Conservation (phyloP, 352 stramenopile genomes). For the Phytopythium oedochilum region DNA sequence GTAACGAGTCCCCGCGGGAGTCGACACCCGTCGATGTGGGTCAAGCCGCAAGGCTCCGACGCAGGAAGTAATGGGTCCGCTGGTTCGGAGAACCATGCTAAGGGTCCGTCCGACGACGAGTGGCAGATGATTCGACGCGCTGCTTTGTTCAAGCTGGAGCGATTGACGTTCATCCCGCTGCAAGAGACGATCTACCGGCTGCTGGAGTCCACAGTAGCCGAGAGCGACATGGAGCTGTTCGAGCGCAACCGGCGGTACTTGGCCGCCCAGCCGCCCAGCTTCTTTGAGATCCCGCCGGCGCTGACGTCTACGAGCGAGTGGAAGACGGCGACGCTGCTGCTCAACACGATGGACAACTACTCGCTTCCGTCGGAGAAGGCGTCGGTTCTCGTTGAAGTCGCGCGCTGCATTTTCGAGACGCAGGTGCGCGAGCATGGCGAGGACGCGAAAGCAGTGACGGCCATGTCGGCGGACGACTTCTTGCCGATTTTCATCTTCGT, state of each 20-base stretch:
- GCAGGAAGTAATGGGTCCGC: neutral
- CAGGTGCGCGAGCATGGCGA: constrained; percentile 38
- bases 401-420: constrained; percentile 70
- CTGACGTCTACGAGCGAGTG: constrained; percentile 55
- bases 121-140: constrained; percentile 48
- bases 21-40: neutral
- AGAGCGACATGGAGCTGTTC: constrained; percentile 44
- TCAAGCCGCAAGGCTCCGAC: neutral
- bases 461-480: constrained; percentile 72
- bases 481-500: constrained; percentile 81
- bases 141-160: constrained; percentile 56
- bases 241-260: constrained; percentile 45
- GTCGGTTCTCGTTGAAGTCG: constrained; percentile 54
- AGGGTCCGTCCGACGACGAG: constrained; percentile 25
- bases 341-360: constrained; percentile 71
- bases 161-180: constrained; percentile 57
- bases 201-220: constrained; percentile 25
- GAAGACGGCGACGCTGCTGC: constrained; percentile 34
- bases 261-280: constrained; percentile 36
- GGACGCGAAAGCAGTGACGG: constrained; percentile 7
- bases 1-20: constrained; percentile 13
- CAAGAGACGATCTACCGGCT: constrained; percentile 67
- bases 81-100: neutral
- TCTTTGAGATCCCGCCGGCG: constrained; percentile 52
- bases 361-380: constrained; percentile 67